Percentiles rank a stretch among this genome's conserved stretches.
These are phyloP conservation scores for Diplotaxis tenuifolia DNA, from an alignment of 345 rosid species.

Conservation along the genomic window DNA sequence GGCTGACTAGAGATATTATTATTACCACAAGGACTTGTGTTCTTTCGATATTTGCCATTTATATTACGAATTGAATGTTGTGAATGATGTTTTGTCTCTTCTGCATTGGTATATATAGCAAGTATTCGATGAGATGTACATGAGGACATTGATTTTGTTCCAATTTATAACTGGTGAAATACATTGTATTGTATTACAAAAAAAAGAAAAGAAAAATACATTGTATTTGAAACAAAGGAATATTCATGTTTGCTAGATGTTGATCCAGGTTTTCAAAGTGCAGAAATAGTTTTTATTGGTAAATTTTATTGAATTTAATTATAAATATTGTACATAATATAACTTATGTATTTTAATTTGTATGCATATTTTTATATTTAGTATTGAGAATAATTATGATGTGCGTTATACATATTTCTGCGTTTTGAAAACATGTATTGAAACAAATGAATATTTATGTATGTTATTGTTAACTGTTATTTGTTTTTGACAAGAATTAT, in stretches of 20 bases:
- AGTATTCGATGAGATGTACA: not conserved
- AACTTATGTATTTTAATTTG: not conserved
- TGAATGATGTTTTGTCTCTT: not conserved
- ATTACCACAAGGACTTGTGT: constrained; percentile 6
- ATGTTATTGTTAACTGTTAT: not conserved
- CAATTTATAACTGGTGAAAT: not conserved
- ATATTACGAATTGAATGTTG: not conserved
- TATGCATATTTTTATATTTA: not conserved
- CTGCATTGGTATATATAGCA: constrained; percentile 9
- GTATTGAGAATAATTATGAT: not conserved
- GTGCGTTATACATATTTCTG: not conserved
- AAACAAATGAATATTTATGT: not conserved
- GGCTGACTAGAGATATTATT: constrained; percentile 18
- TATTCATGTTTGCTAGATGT: not conserved
- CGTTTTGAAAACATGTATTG: not conserved
- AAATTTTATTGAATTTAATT: not conserved
- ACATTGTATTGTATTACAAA: not conserved
- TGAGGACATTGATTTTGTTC: not conserved
- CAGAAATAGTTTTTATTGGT: not conserved
- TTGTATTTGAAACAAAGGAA: not conserved
- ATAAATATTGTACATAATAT: not conserved
- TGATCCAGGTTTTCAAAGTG: not conserved
- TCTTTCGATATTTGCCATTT: constrained; percentile 18
- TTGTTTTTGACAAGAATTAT: not conserved
- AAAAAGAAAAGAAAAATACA: not conserved